phyloP scores from a whole-genome alignment of 345 rosid species.

The Kernera saxatilis region DNA sequence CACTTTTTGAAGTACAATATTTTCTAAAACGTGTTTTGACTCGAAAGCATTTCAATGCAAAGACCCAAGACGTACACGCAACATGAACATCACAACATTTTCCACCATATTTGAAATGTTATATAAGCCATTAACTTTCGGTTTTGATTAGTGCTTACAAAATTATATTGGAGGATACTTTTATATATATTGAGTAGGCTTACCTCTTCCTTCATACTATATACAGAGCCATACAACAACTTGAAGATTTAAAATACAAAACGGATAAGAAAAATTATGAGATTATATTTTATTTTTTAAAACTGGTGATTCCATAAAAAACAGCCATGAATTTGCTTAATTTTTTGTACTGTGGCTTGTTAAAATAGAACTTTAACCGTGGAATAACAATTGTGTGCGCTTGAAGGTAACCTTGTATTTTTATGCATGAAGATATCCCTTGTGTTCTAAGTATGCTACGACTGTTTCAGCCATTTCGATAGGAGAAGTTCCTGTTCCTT shows the following conservation, averaged over 20 bases:
- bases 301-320: not conserved
- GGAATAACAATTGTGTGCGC: not conserved
- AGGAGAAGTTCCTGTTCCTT: constrained; percentile 47
- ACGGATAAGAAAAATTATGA: not conserved
- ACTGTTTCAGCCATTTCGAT: constrained; percentile 61
- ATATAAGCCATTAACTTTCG: not conserved
- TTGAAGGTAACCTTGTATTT: not conserved
- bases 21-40: too few species aligned
- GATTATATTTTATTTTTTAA: not conserved
- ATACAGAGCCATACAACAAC: not conserved
- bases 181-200: not conserved
- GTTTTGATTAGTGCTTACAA: not conserved
- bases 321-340: constrained; percentile 14
- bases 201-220: not conserved
- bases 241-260: not conserved
- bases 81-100: too few species aligned
- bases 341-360: constrained; percentile 19
- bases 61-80: too few species aligned
- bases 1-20: too few species aligned
- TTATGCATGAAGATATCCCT: constrained; percentile 59
- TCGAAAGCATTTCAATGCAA: too few species aligned
- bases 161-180: not conserved
- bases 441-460: constrained; percentile 56
- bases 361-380: not conserved
- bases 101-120: too few species aligned